Conservation (phyloP, 768 basidiomycete species). For the Phaffia tasmanica region DNA sequence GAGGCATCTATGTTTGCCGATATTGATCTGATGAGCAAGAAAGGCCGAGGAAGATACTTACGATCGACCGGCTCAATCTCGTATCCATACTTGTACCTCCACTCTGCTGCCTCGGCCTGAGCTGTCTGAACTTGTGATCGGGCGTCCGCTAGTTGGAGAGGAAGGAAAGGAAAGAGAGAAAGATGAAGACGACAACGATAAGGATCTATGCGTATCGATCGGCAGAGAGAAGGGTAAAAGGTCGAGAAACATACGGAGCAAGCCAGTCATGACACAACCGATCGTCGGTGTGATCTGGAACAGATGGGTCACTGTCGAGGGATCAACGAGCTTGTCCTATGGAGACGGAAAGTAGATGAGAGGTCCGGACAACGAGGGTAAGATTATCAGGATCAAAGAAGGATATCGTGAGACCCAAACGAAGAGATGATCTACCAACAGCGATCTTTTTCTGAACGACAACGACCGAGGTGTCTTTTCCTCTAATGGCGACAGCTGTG, state of each 20-base stretch:
- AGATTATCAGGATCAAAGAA: no score
- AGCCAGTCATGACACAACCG: slow-evolving; percentile 96
- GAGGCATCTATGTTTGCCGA: background rate
- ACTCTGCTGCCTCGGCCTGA: slow-evolving; percentile 76
- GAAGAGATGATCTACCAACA: slow-evolving; percentile 46
- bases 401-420: no score
- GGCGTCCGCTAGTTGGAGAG: slow-evolving; percentile 64
- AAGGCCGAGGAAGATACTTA: slow-evolving; percentile 26
- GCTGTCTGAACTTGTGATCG: slow-evolving; percentile 78
- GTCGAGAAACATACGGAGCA: slow-evolving; percentile 54
- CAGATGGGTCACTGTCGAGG: slow-evolving; percentile 83
- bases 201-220: background rate
- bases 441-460: slow-evolving; percentile 99
- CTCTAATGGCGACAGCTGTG: slow-evolving; percentile 82
- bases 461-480: slow-evolving; percentile 86
- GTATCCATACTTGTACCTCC: slow-evolving; percentile 92
- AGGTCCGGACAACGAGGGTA: background rate
- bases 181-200: slow-evolving; percentile 2
- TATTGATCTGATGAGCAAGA: background rate
- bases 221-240: background rate
- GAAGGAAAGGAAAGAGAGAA: background rate
- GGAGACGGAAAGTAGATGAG: background rate
- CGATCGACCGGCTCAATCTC: slow-evolving; percentile 94
- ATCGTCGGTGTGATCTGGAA: slow-evolving; percentile 94
- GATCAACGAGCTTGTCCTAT: slow-evolving; percentile 94